Conservation (phyloP, 73 alveolate genomes). For the Stentor coeruleus region DNA sequence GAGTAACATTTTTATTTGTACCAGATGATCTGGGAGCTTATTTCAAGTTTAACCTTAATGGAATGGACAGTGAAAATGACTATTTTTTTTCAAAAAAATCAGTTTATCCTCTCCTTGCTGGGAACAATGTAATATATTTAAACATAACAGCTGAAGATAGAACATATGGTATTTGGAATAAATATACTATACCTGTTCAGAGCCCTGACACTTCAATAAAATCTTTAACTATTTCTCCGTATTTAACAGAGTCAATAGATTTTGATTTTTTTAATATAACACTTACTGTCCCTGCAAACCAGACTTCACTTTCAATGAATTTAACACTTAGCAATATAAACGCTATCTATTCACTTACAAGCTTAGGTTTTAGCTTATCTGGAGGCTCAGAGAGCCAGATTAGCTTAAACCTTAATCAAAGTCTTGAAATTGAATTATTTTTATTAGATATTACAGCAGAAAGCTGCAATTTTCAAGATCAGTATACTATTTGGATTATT, state of each 20-base stretch:
- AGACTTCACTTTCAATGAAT: no score
- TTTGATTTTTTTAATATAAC: neutral
- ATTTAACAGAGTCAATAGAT: neutral
- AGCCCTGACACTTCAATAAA: neutral
- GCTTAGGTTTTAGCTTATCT: no score
- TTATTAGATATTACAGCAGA: no score
- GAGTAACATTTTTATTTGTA: neutral
- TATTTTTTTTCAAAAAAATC: neutral
- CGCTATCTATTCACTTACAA: no score
- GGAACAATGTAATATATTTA: neutral
- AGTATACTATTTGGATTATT: no score
- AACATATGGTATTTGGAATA: neutral
- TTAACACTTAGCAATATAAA: no score
- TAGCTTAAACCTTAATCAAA: no score
- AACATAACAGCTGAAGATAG: conserved; percentile 5
- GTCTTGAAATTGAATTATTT: no score
- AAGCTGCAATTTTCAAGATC: neutral
- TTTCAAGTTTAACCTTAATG: neutral
- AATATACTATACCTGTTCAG: neutral
- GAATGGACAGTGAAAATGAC: neutral
- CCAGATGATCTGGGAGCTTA: neutral
- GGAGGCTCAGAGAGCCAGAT: no score
- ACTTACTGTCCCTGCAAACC: no score
- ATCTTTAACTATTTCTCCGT: no score
- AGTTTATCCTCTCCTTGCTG: neutral